Evolutionary conservation across 345 rosid species (phyloP), one percentile per base, ranked within the genome.

Genomic region (Ceriops tagal): DNA sequence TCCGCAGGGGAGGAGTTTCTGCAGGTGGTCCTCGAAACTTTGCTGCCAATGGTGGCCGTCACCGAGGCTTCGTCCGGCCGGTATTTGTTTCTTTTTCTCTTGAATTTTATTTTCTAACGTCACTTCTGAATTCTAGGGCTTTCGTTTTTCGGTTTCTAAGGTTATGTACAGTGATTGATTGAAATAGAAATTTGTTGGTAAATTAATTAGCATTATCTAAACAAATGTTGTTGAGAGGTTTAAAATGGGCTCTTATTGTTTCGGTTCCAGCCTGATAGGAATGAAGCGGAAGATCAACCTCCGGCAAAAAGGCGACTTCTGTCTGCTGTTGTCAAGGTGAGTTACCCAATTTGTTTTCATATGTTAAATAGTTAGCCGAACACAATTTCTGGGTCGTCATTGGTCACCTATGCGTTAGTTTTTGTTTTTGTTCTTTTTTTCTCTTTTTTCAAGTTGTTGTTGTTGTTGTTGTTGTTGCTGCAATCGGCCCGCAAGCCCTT

Each of bases 291-390:
- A 73, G 97, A 90, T 73, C 96, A 92, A 75, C 98, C 89, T 66
- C 97, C 90, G 18, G 88, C 93, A 1, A 95, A 95, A 80, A 77
- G 92, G 71, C 82, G 99, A 58, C 92, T 95, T 67, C 81, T 82
- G 61, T 95, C 99, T 31, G 96, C 97, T 24, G 96, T 92, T 79
- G 93, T 90, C 63, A 95, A 90, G 99, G 99, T 92, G 66, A 43
- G 53, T 34, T 24, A 43, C 49, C n/a, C 61, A 9, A 9, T 61
- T 52, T 32, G 39, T 7, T 13, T 43, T 13, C 5, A 43, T 13
- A 43, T 15, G 5, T 43, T 13, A 13, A 3, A 1, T 43, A 43
- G 18, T 43, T 43, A 43, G 49, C 49, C 4, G 5, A 43, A 13
- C 18, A 43, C 18, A 3, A 0, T 3, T 11, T 43, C 49, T 11